These are phyloP conservation scores for Psidium guajava DNA, from an alignment of 345 rosid species.

Conservation along the genomic window DNA sequence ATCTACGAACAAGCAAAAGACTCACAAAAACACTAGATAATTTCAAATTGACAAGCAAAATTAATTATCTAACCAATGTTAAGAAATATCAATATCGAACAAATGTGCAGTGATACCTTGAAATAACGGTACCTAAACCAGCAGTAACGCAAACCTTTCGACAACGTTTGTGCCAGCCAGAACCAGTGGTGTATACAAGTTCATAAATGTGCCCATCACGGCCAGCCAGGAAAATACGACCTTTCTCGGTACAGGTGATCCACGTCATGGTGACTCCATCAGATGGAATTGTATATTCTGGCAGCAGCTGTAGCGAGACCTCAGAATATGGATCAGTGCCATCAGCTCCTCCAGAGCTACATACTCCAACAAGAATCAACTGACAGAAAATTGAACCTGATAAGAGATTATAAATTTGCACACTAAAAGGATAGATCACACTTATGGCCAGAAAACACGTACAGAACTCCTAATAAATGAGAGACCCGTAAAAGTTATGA, in stretches of 20 bases:
- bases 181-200: conserved; percentile 69
- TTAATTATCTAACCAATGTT: not conserved
- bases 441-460: not conserved
- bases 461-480: not conserved
- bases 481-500: not conserved
- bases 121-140: conserved; percentile 87
- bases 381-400: conserved; percentile 18
- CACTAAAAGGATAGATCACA: not conserved
- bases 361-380: conserved; percentile 94
- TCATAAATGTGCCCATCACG: conserved; percentile 94
- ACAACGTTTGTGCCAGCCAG: conserved; percentile 87
- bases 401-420: conserved; percentile 8
- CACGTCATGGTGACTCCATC: conserved; percentile 97
- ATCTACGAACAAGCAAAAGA: not conserved
- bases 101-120: conserved; percentile 41
- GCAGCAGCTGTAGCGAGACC: conserved; percentile 79
- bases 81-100: not conserved
- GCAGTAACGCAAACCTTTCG: conserved; percentile 93
- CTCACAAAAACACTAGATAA: not conserved
- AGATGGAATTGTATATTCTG: conserved; percentile 77
- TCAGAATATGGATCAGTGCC: conserved; percentile 90
- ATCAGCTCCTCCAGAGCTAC: conserved; percentile 78
- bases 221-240: conserved; percentile 88
- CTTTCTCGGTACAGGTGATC: conserved; percentile 66
- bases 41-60: not conserved